Evolutionary conservation across 495 filamentous ascomycete genomes (phyloP).

Genomic region (Hypoxylon crocopeplum): DNA sequence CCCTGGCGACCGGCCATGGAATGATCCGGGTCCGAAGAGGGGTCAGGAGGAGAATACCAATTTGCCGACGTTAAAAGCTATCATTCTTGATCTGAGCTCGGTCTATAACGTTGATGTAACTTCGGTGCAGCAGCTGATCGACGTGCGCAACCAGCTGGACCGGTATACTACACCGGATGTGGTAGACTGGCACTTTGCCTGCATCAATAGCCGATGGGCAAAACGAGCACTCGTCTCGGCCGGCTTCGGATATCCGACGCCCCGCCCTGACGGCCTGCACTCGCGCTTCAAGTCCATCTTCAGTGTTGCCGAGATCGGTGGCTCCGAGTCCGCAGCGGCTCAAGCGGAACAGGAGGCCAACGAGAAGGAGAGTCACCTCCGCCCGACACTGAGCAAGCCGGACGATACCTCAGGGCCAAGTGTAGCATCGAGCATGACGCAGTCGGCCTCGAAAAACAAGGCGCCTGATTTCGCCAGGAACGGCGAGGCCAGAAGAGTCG

Average conservation of each 20-base stretch:
- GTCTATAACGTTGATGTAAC: slow-evolving; percentile 98
- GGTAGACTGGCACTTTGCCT: slow-evolving; percentile 96
- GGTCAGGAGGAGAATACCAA: slow-evolving; percentile 18
- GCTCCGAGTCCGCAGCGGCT: slow-evolving; percentile 68
- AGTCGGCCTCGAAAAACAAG: slow-evolving; percentile 28
- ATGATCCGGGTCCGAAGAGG: slow-evolving; percentile 80
- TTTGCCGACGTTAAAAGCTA: slow-evolving; percentile 83
- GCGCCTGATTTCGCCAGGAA: slow-evolving; percentile 16
- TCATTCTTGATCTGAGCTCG: slow-evolving; percentile 94
- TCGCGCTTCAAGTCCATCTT: slow-evolving; percentile 95
- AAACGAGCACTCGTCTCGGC: slow-evolving; percentile 92
- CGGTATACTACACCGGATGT: slow-evolving; percentile 80
- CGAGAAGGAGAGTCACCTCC: slow-evolving; percentile 58
- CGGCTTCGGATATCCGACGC: slow-evolving; percentile 83
- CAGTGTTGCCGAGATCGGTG: slow-evolving; percentile 88
- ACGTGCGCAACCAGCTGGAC: slow-evolving; percentile 97
- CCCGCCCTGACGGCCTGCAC: slow-evolving; percentile 54
- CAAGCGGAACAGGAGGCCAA: slow-evolving; percentile 61
- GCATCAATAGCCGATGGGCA: slow-evolving; percentile 96
- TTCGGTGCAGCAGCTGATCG: slow-evolving; percentile 92
- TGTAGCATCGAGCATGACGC: slow-evolving; percentile 34
- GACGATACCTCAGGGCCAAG: slow-evolving; percentile 41
- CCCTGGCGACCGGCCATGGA: slow-evolving; percentile 92
- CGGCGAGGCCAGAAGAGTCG: slow-evolving; percentile 48
- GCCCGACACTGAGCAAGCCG: slow-evolving; percentile 39